Evolutionary conservation across 2,329 filamentous ascomycete genomes (phyloP).

Genomic region (Xylaria sp.): DNA sequence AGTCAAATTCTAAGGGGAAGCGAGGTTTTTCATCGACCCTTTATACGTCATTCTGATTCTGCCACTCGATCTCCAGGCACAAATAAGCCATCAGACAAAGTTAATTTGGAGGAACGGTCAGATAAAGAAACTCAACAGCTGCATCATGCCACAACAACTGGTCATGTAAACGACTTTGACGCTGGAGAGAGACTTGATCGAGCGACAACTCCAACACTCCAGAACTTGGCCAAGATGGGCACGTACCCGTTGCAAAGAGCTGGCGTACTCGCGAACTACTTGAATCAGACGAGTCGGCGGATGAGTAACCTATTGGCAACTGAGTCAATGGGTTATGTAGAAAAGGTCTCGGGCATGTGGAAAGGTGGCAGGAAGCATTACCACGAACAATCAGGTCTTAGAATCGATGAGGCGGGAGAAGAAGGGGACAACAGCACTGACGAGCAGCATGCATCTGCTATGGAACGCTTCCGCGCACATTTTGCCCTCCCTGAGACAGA

Average conservation of each 20-base stretch:
- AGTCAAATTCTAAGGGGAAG: constrained; percentile 91
- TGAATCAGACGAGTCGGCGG: constrained; percentile 79
- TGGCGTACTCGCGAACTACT: constrained; percentile 82
- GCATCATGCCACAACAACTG: constrained; percentile 51
- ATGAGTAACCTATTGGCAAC: constrained; percentile 86
- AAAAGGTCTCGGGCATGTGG: constrained; percentile 98
- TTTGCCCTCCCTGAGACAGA: constrained; percentile 90
- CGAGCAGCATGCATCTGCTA: constrained; percentile 71
- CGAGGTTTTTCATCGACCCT: constrained; percentile 86
- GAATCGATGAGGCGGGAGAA: constrained; percentile 64
- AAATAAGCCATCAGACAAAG: constrained; percentile 35
- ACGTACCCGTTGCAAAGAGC: constrained; percentile 85
- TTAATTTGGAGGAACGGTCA: constrained; percentile 34
- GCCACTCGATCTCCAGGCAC: constrained; percentile 46
- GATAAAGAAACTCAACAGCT: constrained; percentile 35
- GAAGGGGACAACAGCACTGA: constrained; percentile 66
- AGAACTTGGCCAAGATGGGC: constrained; percentile 69
- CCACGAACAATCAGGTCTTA: constrained; percentile 66
- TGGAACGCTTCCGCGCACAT: constrained; percentile 86
- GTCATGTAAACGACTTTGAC: constrained; percentile 49
- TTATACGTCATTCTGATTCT: constrained; percentile 65
- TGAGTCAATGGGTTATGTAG: constrained; percentile 95
- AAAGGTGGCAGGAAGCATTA: constrained; percentile 92
- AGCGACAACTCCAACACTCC: constrained; percentile 57
- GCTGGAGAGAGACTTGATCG: constrained; percentile 45